Evolutionary conservation across 192 early-diverging fungal genomes (phyloP), one percentile per base, ranked within the genome.

Genomic region (Lunasporangiospora selenospora): DNA sequence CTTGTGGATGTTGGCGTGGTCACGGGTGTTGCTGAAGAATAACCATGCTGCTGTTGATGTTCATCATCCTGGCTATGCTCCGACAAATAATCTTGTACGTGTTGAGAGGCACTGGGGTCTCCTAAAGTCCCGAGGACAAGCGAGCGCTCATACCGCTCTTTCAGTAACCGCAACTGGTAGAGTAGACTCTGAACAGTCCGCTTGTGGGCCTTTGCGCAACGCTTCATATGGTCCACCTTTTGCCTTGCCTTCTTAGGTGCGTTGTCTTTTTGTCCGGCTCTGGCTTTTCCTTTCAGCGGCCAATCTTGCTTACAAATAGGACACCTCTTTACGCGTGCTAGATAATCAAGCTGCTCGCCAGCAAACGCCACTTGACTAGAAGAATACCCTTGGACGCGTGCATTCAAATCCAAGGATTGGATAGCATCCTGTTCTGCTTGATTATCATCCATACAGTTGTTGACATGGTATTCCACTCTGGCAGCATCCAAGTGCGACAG

Each of bases 371-470:
- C 43, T 6, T 53, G 50, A 24, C 37, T 69, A 4, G 38, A 15
- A 8, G 57, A 46, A 9, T 6, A 4, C 34, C 31, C 31, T 13
- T 48, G 42, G 8, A 48, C 6, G 3, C 31, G 8, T 1, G 42
- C 29, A 26, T 34, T 26, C 16, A 42, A 10, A 7, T 53, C 65
- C 19, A 59, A 42, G 1, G 48, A 58, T 21, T 41, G 44, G 6
- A 23, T 3, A n/a, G 54, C 18, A 12, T 56, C 41, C 37, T 49
- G 54, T 26, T 46, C 27, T 12, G 40, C 19, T 24, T 58, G 45
- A n/a, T 67, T 46, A 23, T 67, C 65, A 7, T 69, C 65, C 7
- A 69, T 69, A 37, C 65, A 69, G 27, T 37, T 69, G 44, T 69
- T 69, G 36, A 69, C 39, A 40, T 69, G 65, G 23, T 58, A 69